Base-by-base conservation (phyloP, 1,139 yeast genomes). In the Hansenula sp. region DNA sequence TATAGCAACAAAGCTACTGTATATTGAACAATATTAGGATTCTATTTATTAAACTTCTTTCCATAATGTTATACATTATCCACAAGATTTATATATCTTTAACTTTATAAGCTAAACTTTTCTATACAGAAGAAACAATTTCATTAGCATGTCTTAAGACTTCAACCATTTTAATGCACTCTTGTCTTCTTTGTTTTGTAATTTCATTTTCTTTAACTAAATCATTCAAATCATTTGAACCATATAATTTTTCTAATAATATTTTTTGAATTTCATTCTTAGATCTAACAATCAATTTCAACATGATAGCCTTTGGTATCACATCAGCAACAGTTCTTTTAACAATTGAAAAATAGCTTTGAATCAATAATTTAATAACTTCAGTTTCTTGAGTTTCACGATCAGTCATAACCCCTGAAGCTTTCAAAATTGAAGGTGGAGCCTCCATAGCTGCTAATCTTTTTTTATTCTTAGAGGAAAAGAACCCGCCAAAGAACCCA, bases 351-450 rank as follows among this genome's bases (percentile, higher is more conserved):
- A 83, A 93, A 68, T 93, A 93, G 28, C 97, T 89, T 43, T 84
- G 80, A 56, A 93, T 93, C 61, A 93, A 76, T 54, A 93, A 76
- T 71, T 93, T 93, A 63, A 93, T 93, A 35, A 93, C 98, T 61
- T 93, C 99, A 0, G 98, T 93, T 67, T 93, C 99, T 81, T 88
- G 85, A 31, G 91, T 81, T 69, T 93, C 99, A 57, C 97, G 83
- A 63, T 93, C 99, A 21, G 96, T 80, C 88, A 93, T 84, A 47
- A 87, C 82, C 36, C 98, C 98, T 21, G 96, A 82, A 7, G 99
- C 99, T 65, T 93, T 86, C 63, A 93, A 79, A 13, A 90, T 91
- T 33, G 96, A 81, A 36, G 99, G 99, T 41, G 99, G 99, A 2
- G 96, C 91, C 66, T 93, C 99, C 95, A 93, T 88, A 28, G 91